Evolutionary conservation across 306 rosid genomes (phyloP).

Genomic region (Dalbergia oliveri): DNA sequence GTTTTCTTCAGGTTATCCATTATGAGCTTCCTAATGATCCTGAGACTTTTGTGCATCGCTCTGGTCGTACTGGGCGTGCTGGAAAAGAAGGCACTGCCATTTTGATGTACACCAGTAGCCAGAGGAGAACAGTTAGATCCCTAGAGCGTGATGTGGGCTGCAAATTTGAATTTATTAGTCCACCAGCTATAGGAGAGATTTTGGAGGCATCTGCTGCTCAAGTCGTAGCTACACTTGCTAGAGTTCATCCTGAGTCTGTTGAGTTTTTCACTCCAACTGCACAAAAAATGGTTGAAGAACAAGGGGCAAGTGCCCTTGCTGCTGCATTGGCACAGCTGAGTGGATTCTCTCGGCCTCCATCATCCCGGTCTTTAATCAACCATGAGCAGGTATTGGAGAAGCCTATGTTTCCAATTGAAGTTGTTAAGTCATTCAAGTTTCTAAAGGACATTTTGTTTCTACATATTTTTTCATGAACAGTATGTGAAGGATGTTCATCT

Average conservation of each 20-base stretch:
- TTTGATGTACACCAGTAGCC: constrained; percentile 81
- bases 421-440: constrained; percentile 1
- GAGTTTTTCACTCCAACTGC: constrained; percentile 76
- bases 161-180: constrained; percentile 77
- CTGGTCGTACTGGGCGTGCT: constrained; percentile 99
- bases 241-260: constrained; percentile 81
- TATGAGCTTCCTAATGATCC: constrained; percentile 97
- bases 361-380: constrained; percentile 74
- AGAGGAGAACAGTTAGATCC: constrained; percentile 88
- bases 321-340: constrained; percentile 89
- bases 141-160: constrained; percentile 94
- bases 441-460: not conserved
- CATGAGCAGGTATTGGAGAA: constrained; percentile 69
- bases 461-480: not conserved
- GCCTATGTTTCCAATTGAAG: constrained; percentile 18
- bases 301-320: constrained; percentile 74
- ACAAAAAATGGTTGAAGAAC: constrained; percentile 69
- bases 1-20: constrained; percentile 77
- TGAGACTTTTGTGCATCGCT: constrained; percentile 97
- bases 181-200: constrained; percentile 74
- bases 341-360: constrained; percentile 82
- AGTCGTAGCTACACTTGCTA: constrained; percentile 74
- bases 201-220: constrained; percentile 85
- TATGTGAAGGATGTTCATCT: not conserved
- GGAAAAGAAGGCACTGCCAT: constrained; percentile 88